Conservation (phyloP, 805 yeast species). For the Candida nonsorbophila region DNA sequence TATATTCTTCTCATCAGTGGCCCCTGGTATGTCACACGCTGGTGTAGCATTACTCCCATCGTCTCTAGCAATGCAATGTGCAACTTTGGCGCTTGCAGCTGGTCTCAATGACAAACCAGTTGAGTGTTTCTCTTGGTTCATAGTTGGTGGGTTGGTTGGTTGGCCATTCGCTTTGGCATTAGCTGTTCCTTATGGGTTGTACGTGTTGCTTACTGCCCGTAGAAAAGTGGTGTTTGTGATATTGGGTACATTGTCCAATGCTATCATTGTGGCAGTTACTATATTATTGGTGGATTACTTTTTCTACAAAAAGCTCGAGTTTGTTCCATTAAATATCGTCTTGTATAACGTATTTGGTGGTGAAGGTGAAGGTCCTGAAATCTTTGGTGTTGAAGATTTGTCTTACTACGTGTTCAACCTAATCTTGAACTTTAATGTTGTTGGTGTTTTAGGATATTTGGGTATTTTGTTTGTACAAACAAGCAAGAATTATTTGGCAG, state of each 20-base stretch:
- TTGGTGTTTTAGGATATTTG: slow-evolving; percentile 36
- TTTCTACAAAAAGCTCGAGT: slow-evolving; percentile 53
- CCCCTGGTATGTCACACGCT: slow-evolving; percentile 88
- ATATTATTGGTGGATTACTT: slow-evolving; percentile 49
- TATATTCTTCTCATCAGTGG: slow-evolving; percentile 52
- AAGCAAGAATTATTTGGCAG: slow-evolving; percentile 9
- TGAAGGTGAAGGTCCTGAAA: slow-evolving; percentile 77
- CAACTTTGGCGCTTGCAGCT: slow-evolving; percentile 39
- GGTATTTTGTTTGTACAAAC: slow-evolving; percentile 23
- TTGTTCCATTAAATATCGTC: slow-evolving; percentile 81
- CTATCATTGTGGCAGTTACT: slow-evolving; percentile 13
- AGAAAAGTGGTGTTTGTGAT: slow-evolving; percentile 1
- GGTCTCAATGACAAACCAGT: slow-evolving; percentile 17
- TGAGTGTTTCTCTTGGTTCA: slow-evolving; percentile 34
- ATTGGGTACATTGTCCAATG: slow-evolving; percentile 6
- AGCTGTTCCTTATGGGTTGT: slow-evolving; percentile 54
- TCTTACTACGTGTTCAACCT: slow-evolving; percentile 66
- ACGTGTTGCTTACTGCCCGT: slow-evolving; percentile 7
- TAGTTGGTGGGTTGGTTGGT: slow-evolving; percentile 74
- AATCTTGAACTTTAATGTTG: slow-evolving; percentile 65
- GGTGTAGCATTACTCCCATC: slow-evolving; percentile 84
- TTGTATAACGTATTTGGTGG: slow-evolving; percentile 71
- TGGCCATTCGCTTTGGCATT: slow-evolving; percentile 85
- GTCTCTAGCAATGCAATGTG: slow-evolving; percentile 55
- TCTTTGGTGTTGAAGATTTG: slow-evolving; percentile 83